phyloP scores from a whole-genome alignment of 2,329 filamentous ascomycete species.

The Pseudocercospora fijiensis region DNA sequence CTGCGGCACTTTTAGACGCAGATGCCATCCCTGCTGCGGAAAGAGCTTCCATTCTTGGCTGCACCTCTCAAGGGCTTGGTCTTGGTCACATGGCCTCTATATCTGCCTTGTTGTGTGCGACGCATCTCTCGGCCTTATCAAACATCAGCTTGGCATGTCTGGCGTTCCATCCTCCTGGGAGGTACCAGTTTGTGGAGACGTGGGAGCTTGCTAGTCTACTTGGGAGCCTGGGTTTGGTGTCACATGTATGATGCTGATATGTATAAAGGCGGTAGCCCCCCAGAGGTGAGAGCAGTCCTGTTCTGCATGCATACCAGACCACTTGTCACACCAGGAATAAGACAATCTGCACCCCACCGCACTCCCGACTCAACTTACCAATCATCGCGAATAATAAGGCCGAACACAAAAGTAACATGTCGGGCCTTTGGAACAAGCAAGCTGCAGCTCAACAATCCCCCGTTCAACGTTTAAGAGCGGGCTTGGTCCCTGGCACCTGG shows the following conservation, averaged over 20 bases:
- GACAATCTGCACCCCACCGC: neutral
- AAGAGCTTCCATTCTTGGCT: constrained; percentile 6
- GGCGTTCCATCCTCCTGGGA: constrained; percentile 12
- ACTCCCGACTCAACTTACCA: constrained; percentile 2
- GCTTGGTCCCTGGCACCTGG: constrained; percentile 24
- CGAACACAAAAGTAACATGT: constrained; percentile 20
- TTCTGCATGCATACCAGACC: neutral
- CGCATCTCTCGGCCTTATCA: constrained; percentile 18
- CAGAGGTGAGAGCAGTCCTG: neutral
- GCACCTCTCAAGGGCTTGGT: constrained; percentile 8
- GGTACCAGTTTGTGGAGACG: neutral
- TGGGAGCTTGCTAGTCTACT: constrained; percentile 2
- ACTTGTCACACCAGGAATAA: neutral
- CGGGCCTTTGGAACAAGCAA: constrained; percentile 20
- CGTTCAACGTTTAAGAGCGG: constrained; percentile 14
- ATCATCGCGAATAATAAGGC: neutral
- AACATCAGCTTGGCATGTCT: constrained; percentile 17
- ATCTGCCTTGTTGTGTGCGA: neutral
- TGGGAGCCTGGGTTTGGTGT: neutral
- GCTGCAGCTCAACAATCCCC: constrained; percentile 12
- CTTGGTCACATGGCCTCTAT: neutral
- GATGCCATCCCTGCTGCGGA: constrained; percentile 1
- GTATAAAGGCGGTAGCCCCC: constrained; percentile 10
- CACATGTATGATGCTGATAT: neutral
- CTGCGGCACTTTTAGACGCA: neutral